Evolutionary conservation across 108 stramenopile genomes (phyloP).

Genomic region (Cyclostephanos tholiformis): DNA sequence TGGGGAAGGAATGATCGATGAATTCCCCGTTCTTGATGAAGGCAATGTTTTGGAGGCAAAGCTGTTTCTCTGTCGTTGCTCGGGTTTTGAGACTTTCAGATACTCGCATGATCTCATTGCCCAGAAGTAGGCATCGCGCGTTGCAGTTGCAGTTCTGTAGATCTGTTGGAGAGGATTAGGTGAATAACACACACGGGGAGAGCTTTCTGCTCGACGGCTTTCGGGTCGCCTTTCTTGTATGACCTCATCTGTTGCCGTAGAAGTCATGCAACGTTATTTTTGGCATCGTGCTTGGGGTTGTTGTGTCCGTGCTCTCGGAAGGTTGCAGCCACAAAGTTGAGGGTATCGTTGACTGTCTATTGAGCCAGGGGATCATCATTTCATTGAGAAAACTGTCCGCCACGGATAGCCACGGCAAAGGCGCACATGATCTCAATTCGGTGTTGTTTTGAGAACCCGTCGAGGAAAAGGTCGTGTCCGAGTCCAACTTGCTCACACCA

Average conservation of each 20-base stretch:
- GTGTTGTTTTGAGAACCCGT: not conserved
- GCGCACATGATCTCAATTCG: not conserved
- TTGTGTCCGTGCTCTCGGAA: constrained; percentile 7
- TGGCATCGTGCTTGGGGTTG: not conserved
- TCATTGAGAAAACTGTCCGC: not conserved
- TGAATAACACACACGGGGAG: not conserved
- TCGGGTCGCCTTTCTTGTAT: constrained; percentile 2
- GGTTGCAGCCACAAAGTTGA: constrained; percentile 18
- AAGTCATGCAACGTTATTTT: not conserved
- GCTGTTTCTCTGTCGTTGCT: too few species aligned
- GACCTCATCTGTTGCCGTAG: not conserved
- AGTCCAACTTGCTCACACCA: not conserved
- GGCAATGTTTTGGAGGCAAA: too few species aligned
- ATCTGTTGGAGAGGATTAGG: not conserved
- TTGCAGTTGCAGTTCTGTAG: not conserved
- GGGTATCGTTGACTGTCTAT: not conserved
- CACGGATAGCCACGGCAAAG: not conserved
- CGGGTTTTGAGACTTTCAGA: not conserved
- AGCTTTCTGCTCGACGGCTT: not conserved
- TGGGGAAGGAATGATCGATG: not conserved
- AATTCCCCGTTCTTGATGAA: constrained; percentile 5
- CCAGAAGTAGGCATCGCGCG: not conserved
- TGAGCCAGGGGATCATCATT: constrained; percentile 20
- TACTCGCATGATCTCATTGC: not conserved
- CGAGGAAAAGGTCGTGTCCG: not conserved